These are phyloP conservation scores for Volvariella surrecta DNA, from an alignment of 1,284 basidiomycete species.

Conservation along the genomic window DNA sequence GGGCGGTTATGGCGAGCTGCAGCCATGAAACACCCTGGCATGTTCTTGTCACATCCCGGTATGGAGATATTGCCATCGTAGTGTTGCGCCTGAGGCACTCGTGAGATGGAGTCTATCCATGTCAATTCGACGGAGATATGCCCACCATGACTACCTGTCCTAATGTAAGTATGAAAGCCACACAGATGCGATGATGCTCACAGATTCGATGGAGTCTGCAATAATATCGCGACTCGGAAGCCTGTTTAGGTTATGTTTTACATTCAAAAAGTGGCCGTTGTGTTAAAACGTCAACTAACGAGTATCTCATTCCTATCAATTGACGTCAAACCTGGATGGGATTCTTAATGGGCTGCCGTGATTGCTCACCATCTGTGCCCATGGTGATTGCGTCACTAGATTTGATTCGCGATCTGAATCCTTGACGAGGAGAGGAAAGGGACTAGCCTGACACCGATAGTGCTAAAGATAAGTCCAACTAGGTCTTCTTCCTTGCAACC, in stretches of 20 bases:
- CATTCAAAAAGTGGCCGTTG: neutral
- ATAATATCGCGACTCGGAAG: slow-evolving; percentile 86
- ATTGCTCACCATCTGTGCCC: slow-evolving; percentile 63
- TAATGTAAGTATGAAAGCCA: neutral
- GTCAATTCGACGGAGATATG: neutral
- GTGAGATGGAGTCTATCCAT: neutral
- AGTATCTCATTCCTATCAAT: slow-evolving; percentile 67
- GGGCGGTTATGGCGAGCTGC: slow-evolving; percentile 79
- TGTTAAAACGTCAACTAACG: slow-evolving; percentile 32
- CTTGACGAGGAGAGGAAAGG: neutral
- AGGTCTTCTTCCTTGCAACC: slow-evolving; percentile 71
- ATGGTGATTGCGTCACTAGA: slow-evolving; percentile 74
- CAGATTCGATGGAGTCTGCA: slow-evolving; percentile 85
- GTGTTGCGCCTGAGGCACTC: slow-evolving; percentile 56
- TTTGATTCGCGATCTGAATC: no score
- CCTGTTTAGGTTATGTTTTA: slow-evolving; percentile 28
- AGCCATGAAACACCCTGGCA: slow-evolving; percentile 87
- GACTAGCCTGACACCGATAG: slow-evolving; percentile 67
- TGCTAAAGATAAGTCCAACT: slow-evolving; percentile 73
- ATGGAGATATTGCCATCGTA: slow-evolving; percentile 83
- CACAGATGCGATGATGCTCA: slow-evolving; percentile 23
- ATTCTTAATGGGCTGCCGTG: no score
- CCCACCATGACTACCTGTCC: slow-evolving; percentile 58
- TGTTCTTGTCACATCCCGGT: slow-evolving; percentile 89
- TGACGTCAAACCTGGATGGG: neutral